phyloP scores from a whole-genome alignment of 495 filamentous ascomycete species.

The Daldinia bambusicola region DNA sequence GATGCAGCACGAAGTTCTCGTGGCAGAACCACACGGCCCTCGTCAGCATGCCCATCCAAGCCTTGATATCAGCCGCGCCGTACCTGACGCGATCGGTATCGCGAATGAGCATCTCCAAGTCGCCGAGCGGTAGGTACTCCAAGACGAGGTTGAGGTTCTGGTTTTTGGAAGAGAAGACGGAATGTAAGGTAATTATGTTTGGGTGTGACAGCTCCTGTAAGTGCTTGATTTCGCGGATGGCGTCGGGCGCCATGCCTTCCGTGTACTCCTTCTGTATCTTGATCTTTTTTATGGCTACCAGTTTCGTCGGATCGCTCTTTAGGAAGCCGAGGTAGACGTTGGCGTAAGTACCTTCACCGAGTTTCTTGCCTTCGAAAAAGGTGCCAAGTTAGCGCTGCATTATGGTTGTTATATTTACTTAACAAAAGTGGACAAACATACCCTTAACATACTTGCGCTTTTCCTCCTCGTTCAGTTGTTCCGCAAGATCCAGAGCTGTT shows the following conservation, averaged over 20 bases:
- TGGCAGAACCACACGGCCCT: conserved; percentile 97
- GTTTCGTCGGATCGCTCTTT: conserved; percentile 68
- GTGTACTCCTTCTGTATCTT: conserved; percentile 84
- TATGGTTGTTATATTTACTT: too few relatives aligned
- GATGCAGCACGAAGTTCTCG: conserved; percentile 90
- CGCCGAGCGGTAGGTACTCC: conserved; percentile 89
- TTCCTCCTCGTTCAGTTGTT: conserved; percentile 89
- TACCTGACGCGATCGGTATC: conserved; percentile 75
- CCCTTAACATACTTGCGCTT: conserved; percentile 91
- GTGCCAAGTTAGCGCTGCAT: conserved; percentile 21
- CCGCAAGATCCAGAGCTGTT: conserved; percentile 69
- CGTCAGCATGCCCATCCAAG: conserved; percentile 98
- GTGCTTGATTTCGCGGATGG: conserved; percentile 93
- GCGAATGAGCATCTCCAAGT: conserved; percentile 92
- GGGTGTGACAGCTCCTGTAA: conserved; percentile 95
- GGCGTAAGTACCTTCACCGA: conserved; percentile 97
- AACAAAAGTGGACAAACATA: conserved; percentile 46
- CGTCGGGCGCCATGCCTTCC: conserved; percentile 92
- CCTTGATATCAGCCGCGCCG: conserved; percentile 85
- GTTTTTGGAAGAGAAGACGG: conserved; percentile 92
- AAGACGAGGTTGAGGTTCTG: conserved; percentile 92
- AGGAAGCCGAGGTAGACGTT: conserved; percentile 90
- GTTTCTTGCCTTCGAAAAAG: conserved; percentile 72
- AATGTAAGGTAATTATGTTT: conserved; percentile 90
- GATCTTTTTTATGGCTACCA: conserved; percentile 98